Evolutionary conservation across 2,329 filamentous ascomycete genomes (phyloP).

Genomic region (Mycosphaerella arachidis): DNA sequence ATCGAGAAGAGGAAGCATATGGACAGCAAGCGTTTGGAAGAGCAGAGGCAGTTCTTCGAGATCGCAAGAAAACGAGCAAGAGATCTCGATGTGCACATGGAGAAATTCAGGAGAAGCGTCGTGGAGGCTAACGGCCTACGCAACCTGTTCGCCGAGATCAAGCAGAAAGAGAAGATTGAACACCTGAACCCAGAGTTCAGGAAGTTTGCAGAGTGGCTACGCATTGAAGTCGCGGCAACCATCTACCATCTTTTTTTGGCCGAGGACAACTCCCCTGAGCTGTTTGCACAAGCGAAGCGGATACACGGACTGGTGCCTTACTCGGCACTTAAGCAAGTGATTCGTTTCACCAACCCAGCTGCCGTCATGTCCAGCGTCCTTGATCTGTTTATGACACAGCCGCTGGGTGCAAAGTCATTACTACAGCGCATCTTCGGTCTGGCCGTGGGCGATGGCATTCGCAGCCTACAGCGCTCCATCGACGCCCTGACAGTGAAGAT

Average conservation of each 20-base stretch:
- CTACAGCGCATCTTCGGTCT: conserved; percentile 93
- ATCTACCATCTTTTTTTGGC: conserved; percentile 96
- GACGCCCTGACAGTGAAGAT: conserved; percentile 73
- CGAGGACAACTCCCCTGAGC: conserved; percentile 93
- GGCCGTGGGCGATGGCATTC: conserved; percentile 86
- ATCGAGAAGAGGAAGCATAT: conserved; percentile 73
- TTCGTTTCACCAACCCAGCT: conserved; percentile 91
- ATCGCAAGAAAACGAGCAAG: conserved; percentile 85
- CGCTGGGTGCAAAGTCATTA: conserved; percentile 82
- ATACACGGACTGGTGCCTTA: conserved; percentile 96
- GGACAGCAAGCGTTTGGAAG: conserved; percentile 83
- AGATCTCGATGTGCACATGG: conserved; percentile 97
- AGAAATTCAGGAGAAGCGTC: conserved; percentile 65
- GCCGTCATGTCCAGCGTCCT: conserved; percentile 95
- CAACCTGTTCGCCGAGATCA: conserved; percentile 88
- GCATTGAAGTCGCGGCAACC: conserved; percentile 94
- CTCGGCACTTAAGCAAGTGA: conserved; percentile 89
- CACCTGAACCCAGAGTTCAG: conserved; percentile 93
- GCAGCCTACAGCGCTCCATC: conserved; percentile 79
- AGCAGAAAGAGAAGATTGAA: conserved; percentile 78
- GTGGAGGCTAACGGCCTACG: conserved; percentile 80
- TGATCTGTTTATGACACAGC: conserved; percentile 92
- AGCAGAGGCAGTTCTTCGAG: conserved; percentile 92
- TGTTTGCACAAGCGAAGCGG: conserved; percentile 88
- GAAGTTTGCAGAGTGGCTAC: conserved; percentile 96